Percentiles rank a stretch among this genome's conserved stretches.
phyloP scores from a whole-genome alignment of 495 filamentous ascomycete species.

The Neurospora sp. region DNA sequence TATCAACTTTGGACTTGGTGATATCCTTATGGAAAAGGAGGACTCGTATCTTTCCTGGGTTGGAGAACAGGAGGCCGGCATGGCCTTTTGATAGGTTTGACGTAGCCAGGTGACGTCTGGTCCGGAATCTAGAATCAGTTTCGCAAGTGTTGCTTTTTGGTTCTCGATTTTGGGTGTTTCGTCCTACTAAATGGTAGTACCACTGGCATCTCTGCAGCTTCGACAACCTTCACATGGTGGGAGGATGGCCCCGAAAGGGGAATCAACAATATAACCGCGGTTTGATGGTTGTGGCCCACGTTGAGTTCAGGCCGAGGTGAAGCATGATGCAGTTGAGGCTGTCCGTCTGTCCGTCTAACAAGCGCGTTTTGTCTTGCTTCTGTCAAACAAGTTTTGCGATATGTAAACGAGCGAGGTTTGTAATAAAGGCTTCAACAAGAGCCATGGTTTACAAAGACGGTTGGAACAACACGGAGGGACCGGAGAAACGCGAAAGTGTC shows the following conservation, averaged over 20 bases:
- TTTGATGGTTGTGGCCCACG: background rate
- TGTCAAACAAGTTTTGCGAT: background rate
- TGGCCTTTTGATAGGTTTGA: background rate
- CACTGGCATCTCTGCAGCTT: background rate
- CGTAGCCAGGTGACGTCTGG: background rate
- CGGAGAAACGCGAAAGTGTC: background rate
- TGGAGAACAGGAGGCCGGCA: background rate
- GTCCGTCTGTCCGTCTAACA: background rate
- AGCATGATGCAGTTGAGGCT: background rate
- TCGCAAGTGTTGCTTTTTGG: background rate
- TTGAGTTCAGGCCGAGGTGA: background rate
- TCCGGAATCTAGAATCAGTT: background rate
- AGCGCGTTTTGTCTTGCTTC: background rate
- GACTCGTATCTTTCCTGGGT: background rate
- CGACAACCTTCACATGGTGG: background rate
- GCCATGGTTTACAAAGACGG: background rate
- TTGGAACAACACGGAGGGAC: background rate
- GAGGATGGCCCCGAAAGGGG: background rate
- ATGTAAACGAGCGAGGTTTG: background rate
- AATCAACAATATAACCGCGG: background rate
- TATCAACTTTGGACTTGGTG: background rate
- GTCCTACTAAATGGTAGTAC: background rate
- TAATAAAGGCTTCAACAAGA: background rate
- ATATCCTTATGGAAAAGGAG: background rate
- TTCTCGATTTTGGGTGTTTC: background rate